Conservation (phyloP, 139 green algal genomes). For the Micractinium sp. region DNA sequence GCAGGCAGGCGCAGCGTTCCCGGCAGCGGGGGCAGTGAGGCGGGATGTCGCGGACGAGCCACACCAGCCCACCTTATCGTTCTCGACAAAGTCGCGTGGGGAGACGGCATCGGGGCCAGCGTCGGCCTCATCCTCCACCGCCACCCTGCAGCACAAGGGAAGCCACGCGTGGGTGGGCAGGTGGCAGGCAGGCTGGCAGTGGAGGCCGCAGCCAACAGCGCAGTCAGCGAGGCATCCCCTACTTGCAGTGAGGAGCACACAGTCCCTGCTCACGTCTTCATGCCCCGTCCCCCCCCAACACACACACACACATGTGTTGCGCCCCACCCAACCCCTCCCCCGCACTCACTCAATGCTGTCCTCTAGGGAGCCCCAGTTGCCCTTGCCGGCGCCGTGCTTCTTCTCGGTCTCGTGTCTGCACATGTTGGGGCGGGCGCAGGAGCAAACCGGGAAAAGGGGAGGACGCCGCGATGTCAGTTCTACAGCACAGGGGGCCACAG, state of each 20-base stretch:
- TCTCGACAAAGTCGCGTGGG: constrained; percentile 14
- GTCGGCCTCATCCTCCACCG: neutral
- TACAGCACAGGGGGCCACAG: no score
- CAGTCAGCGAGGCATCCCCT: no score
- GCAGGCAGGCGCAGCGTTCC: neutral
- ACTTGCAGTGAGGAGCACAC: no score
- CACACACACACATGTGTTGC: no score
- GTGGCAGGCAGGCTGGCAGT: neutral
- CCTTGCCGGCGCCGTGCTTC: constrained; percentile 69
- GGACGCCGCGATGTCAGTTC: no score
- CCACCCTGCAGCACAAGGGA: neutral
- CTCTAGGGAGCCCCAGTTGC: constrained; percentile 68
- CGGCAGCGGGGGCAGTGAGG: no score
- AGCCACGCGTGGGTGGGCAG: no score
- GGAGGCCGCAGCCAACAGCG: neutral
- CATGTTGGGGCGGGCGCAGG: no score
- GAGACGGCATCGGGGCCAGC: neutral
- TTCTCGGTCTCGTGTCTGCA: constrained; percentile 74
- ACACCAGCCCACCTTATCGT: neutral
- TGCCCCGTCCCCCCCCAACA: neutral
- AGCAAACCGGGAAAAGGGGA: no score
- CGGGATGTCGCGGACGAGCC: no score
- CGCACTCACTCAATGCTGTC: neutral
- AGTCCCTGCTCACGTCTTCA: neutral
- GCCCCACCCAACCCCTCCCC: neutral